A percentile compares a stretch with the other conserved stretches of the same genome.
Evolutionary conservation across 306 rosid species (phyloP).

Genomic region (Vigna trinervia): DNA sequence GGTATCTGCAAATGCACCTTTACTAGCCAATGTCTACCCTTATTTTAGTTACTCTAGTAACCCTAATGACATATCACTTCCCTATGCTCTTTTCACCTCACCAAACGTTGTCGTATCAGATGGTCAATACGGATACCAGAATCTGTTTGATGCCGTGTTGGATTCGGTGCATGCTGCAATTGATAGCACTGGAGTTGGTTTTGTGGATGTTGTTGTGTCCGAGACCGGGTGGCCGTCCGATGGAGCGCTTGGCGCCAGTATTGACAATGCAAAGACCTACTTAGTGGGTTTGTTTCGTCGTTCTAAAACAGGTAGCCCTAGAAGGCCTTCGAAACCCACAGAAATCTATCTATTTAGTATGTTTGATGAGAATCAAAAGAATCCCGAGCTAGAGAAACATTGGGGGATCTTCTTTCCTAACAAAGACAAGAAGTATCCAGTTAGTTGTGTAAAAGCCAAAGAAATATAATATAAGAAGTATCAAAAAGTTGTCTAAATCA

Average conservation of each 20-base stretch:
- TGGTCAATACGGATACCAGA: constrained; percentile 53
- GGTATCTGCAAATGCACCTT: constrained; percentile 57
- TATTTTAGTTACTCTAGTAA: constrained; percentile 58
- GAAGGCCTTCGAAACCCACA: constrained; percentile 50
- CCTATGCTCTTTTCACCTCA: constrained; percentile 61
- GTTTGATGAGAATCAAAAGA: constrained; percentile 58
- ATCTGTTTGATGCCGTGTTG: constrained; percentile 70
- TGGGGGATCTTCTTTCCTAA: constrained; percentile 48
- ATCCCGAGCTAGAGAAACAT: constrained; percentile 47
- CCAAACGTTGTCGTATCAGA: constrained; percentile 58
- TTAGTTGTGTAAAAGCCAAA: no score
- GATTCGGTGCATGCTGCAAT: constrained; percentile 60
- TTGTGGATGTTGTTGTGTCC: constrained; percentile 63
- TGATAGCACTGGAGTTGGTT: constrained; percentile 56
- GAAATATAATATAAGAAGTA: no score
- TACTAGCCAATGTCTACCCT: constrained; percentile 67
- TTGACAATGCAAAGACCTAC: constrained; percentile 59
- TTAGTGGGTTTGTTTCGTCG: constrained; percentile 57
- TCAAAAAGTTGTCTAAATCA: no score
- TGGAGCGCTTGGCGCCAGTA: constrained; percentile 50
- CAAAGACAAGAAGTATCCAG: constrained; percentile 50
- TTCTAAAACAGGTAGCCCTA: constrained; percentile 58
- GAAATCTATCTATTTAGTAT: constrained; percentile 50
- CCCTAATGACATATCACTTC: constrained; percentile 58
- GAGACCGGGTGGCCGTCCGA: constrained; percentile 79